Evolutionary conservation across 768 basidiomycete species (phyloP).

Genomic region (Crassisporium funariophilum): DNA sequence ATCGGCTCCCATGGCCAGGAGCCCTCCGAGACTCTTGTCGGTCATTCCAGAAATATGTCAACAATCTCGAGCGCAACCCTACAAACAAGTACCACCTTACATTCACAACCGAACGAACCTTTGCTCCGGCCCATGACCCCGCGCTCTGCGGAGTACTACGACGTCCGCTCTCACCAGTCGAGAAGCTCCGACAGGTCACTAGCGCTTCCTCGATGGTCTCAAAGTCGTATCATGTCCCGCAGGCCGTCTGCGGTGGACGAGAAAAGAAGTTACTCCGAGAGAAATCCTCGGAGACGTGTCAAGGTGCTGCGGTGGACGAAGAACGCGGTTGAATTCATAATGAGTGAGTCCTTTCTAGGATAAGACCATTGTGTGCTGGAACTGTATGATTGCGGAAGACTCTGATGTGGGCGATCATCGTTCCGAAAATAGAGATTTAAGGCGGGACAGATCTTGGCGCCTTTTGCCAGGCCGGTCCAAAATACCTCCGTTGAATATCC

Average conservation of each 20-base stretch:
- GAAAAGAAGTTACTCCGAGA: slow-evolving; percentile 27
- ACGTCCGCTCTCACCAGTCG: slow-evolving; percentile 40
- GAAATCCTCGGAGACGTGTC: slow-evolving; percentile 19
- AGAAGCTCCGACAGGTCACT: slow-evolving; percentile 28
- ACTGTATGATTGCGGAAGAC: too few relatives aligned
- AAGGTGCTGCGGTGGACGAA: slow-evolving; percentile 34
- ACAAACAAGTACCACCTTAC: slow-evolving; percentile 38
- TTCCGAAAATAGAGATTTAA: too few relatives aligned
- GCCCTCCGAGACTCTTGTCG: slow-evolving; percentile 30
- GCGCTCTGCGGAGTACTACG: slow-evolving; percentile 35
- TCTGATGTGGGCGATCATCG: too few relatives aligned
- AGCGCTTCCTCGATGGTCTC: slow-evolving; percentile 28
- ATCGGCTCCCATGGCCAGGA: slow-evolving; percentile 50
- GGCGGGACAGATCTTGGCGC: too few relatives aligned
- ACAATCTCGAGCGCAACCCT: slow-evolving; percentile 41
- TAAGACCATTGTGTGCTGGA: too few relatives aligned
- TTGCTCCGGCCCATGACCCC: slow-evolving; percentile 39
- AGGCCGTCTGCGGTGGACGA: slow-evolving; percentile 30
- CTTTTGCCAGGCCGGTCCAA: too few relatives aligned
- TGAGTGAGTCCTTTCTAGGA: slow-evolving; percentile 34
- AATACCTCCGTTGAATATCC: too few relatives aligned
- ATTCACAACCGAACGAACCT: slow-evolving; percentile 47
- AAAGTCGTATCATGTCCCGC: slow-evolving; percentile 28
- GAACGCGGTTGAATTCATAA: slow-evolving; percentile 35
- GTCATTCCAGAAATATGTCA: slow-evolving; percentile 45